Base-by-base conservation (phyloP, 1,139 yeast genomes). In the Geotrichum histeridarum region DNA sequence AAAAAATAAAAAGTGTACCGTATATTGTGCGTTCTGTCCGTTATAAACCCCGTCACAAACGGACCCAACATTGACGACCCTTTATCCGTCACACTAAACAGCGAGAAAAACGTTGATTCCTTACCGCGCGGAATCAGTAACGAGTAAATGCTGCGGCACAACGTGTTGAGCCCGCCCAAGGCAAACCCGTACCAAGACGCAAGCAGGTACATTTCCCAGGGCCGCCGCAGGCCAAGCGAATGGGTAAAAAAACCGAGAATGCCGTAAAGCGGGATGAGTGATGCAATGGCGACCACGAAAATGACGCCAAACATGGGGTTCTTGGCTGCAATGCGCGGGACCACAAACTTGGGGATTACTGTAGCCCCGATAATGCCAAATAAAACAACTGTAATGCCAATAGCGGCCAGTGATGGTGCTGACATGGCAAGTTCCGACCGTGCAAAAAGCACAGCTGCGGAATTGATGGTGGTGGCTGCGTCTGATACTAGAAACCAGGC, bases 401-500 rank as follows among this genome's bases (percentile, higher is more conserved):
- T 76, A 7, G 77, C 64, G 1, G 85, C 84, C 39, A 84, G 69
- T 36, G 80, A 76, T 18, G 84, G 74, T 1, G 89, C 82, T 3
- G 78, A 70, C 90, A 84, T 84, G 50, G 76, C 73, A 32, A 84
- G 68, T 58, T 83, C 84, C 0, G 84, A 78, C 50, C 82, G 79
- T 0, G 89, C 86, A 70, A 84, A 84, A 45, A 84, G 66, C 27
- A 84, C 79, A 0, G 91, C 90, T 0, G 90, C 83, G 1, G 88
- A 82, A 64, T 83, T 84, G 55, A 84, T 84, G 0, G 91, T 84
- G 0, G 88, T 83, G n/a, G 83, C 71, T 1, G 87, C 82, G 62
- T 84, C 91, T 14, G 86, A 79, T 3, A 84, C 73, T 48, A 84
- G 75, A 60, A 84, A 84, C 90, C 90, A 84, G 0, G 86, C 87